Conservation (phyloP, 441 rosid genomes). For the Cnidoscolus chayamansa region DNA sequence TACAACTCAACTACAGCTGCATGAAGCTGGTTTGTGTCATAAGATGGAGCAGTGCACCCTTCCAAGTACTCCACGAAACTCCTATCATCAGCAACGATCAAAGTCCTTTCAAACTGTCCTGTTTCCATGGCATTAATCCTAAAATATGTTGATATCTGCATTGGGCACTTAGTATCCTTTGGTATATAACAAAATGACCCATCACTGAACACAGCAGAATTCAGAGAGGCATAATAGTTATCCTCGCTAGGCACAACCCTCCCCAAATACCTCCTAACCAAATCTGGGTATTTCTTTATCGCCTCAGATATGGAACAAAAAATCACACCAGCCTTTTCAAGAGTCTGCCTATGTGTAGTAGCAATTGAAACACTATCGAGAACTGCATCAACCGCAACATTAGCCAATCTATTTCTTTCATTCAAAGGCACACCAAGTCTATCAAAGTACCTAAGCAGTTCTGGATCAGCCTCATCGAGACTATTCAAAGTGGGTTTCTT, state of each 20-base stretch:
- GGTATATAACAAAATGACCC: constrained; percentile 89
- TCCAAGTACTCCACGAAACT: constrained; percentile 92
- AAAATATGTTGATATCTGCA: constrained; percentile 90
- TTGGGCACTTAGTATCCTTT: constrained; percentile 74
- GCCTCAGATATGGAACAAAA: constrained; percentile 92
- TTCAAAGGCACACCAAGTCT: constrained; percentile 69
- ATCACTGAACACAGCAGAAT: constrained; percentile 86
- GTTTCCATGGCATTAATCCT: constrained; percentile 85
- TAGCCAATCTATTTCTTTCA: constrained; percentile 71
- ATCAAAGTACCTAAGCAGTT: constrained; percentile 66
- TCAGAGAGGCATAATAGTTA: constrained; percentile 80
- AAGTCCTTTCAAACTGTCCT: constrained; percentile 95
- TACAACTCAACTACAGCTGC: constrained; percentile 93
- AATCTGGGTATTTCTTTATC: constrained; percentile 63
- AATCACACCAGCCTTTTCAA: constrained; percentile 75
- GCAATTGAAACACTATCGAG: constrained; percentile 88
- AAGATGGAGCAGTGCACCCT: constrained; percentile 94
- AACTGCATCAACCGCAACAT: constrained; percentile 92
- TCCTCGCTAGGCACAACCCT: constrained; percentile 84
- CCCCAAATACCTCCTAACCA: constrained; percentile 75
- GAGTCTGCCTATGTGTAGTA: constrained; percentile 73
- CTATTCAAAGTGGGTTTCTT: constrained; percentile 75
- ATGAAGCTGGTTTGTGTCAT: constrained; percentile 84
- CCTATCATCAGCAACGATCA: constrained; percentile 88
- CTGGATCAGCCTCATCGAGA: constrained; percentile 86